Base-by-base conservation (phyloP, 202 grass and related monocot genomes). In the Elaeis oleifera region DNA sequence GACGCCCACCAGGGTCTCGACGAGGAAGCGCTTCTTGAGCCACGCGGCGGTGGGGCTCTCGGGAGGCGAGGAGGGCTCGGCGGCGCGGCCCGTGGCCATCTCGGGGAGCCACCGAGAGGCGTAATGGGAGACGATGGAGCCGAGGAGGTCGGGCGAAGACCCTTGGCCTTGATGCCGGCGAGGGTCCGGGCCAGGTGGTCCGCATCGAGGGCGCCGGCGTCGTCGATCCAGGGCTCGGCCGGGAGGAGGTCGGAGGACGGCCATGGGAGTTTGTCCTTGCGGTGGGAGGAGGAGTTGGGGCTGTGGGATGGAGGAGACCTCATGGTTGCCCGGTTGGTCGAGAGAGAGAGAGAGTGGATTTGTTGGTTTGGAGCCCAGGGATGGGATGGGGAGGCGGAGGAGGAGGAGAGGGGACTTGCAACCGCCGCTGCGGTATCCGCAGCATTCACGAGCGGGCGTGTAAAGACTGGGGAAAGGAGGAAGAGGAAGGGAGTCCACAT, bases 61-160 rank as follows among this genome's bases (percentile, higher is more conserved):
- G 3, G 74, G 73, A 71, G 64, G 72, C 53, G 49, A 52, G 28
- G 72, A 70, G 13, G 65, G 76, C 3, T 59, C 71, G 6, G 81
- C 83, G 16, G 79, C 18, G 8, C 76, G 60, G 0, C 18, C 32
- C 0, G 88, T 84, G 0, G 59, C 69, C 36, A 89, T 79, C 70
- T 97, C 92, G 9, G 88, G 84, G 51, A 97, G 77, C 92, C 92
- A 97, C 66, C 88, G 82, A 48, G 87, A 76, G 52, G 87, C 87
- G 58, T 90, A 96, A 68, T 88, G 81, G 11, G 91, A 96, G 23
- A 90, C 72, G 63, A 96, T 79, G 22, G 87, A 79, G 19, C 88
- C 80, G 22, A 97, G 82, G 53, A 81, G 76, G 69, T 97, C 82
- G 0, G 84, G 0, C 80, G 82, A 50, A 74, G 61, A 0, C 73